A percentile compares a stretch with the other conserved stretches of the same genome.
Conservation (phyloP, 768 basidiomycete species). For the Tylopilus plumbeoviolaceoides region DNA sequence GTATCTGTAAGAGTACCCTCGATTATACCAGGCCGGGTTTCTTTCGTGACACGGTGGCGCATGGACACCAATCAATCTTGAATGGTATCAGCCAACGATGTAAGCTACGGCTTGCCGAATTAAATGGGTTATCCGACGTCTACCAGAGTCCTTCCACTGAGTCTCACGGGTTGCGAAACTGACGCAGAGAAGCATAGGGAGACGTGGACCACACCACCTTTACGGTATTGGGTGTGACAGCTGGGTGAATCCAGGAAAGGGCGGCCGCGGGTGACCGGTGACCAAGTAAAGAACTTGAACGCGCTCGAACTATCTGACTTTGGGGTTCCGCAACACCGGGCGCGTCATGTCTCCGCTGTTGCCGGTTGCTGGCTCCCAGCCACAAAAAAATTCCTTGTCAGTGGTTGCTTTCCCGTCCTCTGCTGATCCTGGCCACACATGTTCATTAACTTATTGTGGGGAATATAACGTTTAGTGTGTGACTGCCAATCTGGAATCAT, state of each 20-base stretch:
- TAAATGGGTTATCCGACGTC: constrained; percentile 8
- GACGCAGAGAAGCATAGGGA: constrained; percentile 1
- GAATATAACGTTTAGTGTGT: constrained; percentile 20
- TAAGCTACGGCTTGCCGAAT: constrained; percentile 7
- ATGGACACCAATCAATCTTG: not conserved
- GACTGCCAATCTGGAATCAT: constrained; percentile 12
- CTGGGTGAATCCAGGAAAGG: constrained; percentile 1
- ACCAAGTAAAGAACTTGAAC: constrained; percentile 2
- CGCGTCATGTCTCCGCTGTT: not conserved
- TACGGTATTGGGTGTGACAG: constrained; percentile 10
- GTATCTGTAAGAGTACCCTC: not conserved
- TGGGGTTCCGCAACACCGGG: not conserved
- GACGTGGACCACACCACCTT: not conserved
- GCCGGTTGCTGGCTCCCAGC: not conserved
- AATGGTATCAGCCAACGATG: constrained; percentile 2
- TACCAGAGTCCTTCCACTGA: not conserved
- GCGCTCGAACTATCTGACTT: constrained; percentile 6
- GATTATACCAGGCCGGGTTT: not conserved
- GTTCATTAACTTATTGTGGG: constrained; percentile 23
- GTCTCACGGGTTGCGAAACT: constrained; percentile 11
- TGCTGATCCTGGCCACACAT: constrained; percentile 15
- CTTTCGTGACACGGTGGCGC: constrained; percentile 7
- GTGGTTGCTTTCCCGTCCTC: not conserved
- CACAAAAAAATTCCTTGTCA: not conserved
- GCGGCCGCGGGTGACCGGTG: constrained; percentile 6